phyloP scores from a whole-genome alignment of 2,329 filamentous ascomycete species.

The Epicoccum sorghinum region DNA sequence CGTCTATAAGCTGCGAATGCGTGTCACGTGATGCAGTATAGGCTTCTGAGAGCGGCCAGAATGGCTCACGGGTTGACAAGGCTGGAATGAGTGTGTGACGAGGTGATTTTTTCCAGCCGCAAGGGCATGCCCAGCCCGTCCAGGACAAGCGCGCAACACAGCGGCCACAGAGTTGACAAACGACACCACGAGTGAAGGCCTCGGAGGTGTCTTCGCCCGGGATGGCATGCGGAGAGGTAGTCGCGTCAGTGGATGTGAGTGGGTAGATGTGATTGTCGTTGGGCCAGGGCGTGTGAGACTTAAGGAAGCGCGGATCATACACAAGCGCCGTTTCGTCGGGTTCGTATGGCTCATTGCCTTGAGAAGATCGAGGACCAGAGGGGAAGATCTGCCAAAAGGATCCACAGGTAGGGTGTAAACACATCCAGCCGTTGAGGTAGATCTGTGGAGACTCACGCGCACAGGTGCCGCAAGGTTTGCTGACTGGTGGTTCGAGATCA shows the following conservation, averaged over 20 bases:
- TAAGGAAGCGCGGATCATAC: slow-evolving; percentile 65
- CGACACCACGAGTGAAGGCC: slow-evolving; percentile 66
- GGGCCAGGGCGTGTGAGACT: slow-evolving; percentile 56
- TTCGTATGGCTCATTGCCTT: slow-evolving; percentile 26
- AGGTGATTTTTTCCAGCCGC: slow-evolving; percentile 54
- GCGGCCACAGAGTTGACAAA: slow-evolving; percentile 68
- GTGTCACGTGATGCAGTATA: slow-evolving; percentile 42
- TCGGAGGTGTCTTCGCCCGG: slow-evolving; percentile 57
- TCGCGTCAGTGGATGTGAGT: slow-evolving; percentile 31
- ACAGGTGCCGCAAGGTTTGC: slow-evolving; percentile 48
- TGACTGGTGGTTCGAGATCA: slow-evolving; percentile 35
- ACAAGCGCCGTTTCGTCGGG: slow-evolving; percentile 47
- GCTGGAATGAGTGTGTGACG: slow-evolving; percentile 39
- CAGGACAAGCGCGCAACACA: slow-evolving; percentile 68
- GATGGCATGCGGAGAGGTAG: slow-evolving; percentile 44
- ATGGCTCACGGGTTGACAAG: slow-evolving; percentile 40
- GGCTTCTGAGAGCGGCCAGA: slow-evolving; percentile 42
- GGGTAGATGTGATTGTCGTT: slow-evolving; percentile 47
- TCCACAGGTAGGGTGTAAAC: slow-evolving; percentile 59
- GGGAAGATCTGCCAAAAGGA: slow-evolving; percentile 60
- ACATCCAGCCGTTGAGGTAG: slow-evolving; percentile 63
- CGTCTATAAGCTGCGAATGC: slow-evolving; percentile 39
- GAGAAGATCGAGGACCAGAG: not conserved
- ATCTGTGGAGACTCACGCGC: slow-evolving; percentile 41
- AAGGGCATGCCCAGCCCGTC: slow-evolving; percentile 67